Evolutionary conservation across 2,329 filamentous ascomycete species (phyloP).

Genomic region (Fusarium bactridioides): DNA sequence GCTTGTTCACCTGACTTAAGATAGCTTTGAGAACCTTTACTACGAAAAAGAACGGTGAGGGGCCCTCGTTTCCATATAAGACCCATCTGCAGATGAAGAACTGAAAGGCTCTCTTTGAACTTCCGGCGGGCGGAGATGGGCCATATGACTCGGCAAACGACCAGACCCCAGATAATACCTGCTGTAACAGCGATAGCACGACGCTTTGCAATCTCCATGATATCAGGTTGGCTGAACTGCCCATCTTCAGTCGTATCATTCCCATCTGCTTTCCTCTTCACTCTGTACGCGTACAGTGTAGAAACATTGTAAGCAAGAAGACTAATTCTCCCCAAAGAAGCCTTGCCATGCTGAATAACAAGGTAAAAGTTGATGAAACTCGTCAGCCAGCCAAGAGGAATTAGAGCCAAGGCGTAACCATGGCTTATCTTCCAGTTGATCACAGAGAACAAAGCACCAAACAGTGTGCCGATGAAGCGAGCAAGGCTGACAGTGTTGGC

Average conservation of each 20-base stretch:
- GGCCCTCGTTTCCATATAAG: constrained; percentile 96
- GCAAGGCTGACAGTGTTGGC: constrained; percentile 91
- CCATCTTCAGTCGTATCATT: constrained; percentile 80
- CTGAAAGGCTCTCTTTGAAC: constrained; percentile 85
- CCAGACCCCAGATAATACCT: constrained; percentile 90
- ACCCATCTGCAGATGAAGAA: constrained; percentile 92
- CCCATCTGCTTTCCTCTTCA: constrained; percentile 76
- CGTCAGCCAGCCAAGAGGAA: constrained; percentile 82
- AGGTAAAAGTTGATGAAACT: constrained; percentile 88
- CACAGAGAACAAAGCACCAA: constrained; percentile 80
- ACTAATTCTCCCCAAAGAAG: constrained; percentile 90
- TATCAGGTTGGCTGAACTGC: constrained; percentile 81
- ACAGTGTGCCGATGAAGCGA: constrained; percentile 84
- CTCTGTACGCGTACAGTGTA: constrained; percentile 89
- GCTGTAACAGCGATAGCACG: constrained; percentile 87
- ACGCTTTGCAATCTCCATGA: constrained; percentile 86
- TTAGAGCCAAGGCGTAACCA: constrained; percentile 76
- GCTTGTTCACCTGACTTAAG: constrained; percentile 40
- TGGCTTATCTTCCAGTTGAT: constrained; percentile 79
- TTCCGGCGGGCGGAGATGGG: constrained; percentile 89
- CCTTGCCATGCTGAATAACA: constrained; percentile 84
- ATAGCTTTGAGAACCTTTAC: constrained; percentile 74
- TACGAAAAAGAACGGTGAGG: constrained; percentile 74
- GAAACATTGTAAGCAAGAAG: constrained; percentile 96
- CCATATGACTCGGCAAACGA: constrained; percentile 90